These are phyloP conservation scores for Apiotrichum domesticum DNA, from an alignment of 1,284 basidiomycete genomes.

Conservation along the genomic window DNA sequence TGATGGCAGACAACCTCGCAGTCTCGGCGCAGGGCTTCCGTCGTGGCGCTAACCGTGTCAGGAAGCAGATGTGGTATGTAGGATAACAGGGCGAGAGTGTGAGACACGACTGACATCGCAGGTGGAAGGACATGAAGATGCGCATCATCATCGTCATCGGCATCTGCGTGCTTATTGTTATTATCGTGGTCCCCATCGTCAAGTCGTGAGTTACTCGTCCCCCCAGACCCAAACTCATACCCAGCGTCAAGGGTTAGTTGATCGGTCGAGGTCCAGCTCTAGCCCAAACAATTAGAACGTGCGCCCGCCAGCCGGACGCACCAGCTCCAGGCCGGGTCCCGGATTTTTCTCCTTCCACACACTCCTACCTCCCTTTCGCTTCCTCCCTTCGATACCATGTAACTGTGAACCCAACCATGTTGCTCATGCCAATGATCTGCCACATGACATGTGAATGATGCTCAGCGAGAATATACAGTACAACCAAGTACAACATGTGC, in stretches of 20 bases:
- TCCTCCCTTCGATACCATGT: too few species aligned
- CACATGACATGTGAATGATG: too few species aligned
- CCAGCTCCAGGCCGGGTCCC: too few species aligned
- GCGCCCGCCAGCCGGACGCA: too few species aligned
- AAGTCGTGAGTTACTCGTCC: conserved; percentile 53
- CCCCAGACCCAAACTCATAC: not conserved
- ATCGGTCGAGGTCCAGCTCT: not conserved
- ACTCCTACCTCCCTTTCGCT: too few species aligned
- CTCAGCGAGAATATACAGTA: too few species aligned
- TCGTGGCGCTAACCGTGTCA: conserved; percentile 90
- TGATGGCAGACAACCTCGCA: conserved; percentile 75
- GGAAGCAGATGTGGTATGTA: conserved; percentile 76
- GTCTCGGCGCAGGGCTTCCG: conserved; percentile 99
- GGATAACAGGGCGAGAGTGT: conserved; percentile 28
- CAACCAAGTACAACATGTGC: too few species aligned
- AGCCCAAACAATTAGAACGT: too few species aligned
- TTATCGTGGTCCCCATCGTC: conserved; percentile 88
- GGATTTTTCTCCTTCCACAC: too few species aligned
- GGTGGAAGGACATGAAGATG: conserved; percentile 96
- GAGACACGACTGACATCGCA: conserved; percentile 39
- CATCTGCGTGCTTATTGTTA: conserved; percentile 79
- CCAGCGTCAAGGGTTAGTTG: conserved; percentile 12
- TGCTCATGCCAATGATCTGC: too few species aligned
- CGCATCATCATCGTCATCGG: conserved; percentile 64
- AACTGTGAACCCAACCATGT: too few species aligned